A percentile compares a stretch with the other conserved stretches of the same genome.
Evolutionary conservation across 139 green algal genomes (phyloP).

Genomic region (Chlorella vulgaris): DNA sequence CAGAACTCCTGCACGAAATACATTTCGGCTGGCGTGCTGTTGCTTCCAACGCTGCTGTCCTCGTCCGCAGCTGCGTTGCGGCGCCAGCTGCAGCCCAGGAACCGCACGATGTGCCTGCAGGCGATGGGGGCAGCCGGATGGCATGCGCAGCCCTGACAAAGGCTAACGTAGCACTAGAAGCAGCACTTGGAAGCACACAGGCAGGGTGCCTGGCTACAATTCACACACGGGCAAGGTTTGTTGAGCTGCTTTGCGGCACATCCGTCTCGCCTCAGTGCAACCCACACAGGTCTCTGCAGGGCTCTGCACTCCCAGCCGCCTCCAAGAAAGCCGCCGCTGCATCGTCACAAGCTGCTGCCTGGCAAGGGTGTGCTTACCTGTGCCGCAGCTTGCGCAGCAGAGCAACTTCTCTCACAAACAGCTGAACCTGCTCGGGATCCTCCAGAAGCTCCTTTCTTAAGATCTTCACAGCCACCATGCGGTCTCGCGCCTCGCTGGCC

Average conservation of each 20-base stretch:
- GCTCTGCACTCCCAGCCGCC: too few relatives aligned
- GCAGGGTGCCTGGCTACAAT: too few relatives aligned
- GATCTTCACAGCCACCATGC: neutral
- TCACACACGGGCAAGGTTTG: too few relatives aligned
- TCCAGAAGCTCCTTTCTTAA: slow-evolving; percentile 62
- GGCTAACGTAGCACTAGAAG: neutral
- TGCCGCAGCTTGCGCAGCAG: slow-evolving; percentile 73
- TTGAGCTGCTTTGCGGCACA: too few relatives aligned
- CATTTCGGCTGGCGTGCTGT: slow-evolving; percentile 43
- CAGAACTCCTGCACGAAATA: slow-evolving; percentile 69
- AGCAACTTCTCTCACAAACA: slow-evolving; percentile 72
- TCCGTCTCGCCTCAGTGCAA: too few relatives aligned
- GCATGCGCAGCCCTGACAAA: neutral
- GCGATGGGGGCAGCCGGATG: too few relatives aligned
- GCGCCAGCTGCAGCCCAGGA: slow-evolving; percentile 33
- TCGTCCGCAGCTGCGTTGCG: neutral
- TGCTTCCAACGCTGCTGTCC: neutral
- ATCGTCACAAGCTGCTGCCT: too few relatives aligned
- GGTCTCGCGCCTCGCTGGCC: neutral
- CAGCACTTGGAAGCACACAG: too few relatives aligned
- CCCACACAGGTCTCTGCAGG: too few relatives aligned
- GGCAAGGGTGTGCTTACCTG: too few relatives aligned
- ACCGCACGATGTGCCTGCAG: slow-evolving; percentile 44
- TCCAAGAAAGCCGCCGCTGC: too few relatives aligned
- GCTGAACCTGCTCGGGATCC: slow-evolving; percentile 59